Conservation (phyloP, 2,329 filamentous ascomycete genomes). For the Helminthosporium solani region DNA sequence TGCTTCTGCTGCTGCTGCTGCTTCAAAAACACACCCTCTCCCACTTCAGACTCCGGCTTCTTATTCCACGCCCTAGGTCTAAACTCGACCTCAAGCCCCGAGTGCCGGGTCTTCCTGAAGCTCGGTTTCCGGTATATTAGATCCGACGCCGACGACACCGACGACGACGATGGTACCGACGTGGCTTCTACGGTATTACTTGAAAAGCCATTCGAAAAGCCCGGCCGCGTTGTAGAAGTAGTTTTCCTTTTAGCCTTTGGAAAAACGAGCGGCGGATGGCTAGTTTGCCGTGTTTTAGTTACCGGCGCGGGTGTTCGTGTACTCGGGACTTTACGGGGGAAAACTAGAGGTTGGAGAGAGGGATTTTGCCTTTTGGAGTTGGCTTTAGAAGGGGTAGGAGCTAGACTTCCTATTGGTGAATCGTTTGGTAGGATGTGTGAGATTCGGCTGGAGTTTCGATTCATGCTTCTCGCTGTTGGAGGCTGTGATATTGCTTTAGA, state of each 20-base stretch:
- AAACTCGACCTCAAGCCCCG: conserved; percentile 13
- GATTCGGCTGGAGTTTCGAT: too few relatives aligned
- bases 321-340: not conserved
- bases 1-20: too few relatives aligned
- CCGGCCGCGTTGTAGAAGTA: too few relatives aligned
- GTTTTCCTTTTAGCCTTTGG: too few relatives aligned
- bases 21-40: not conserved
- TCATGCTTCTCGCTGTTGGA: too few relatives aligned
- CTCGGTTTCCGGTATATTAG: not conserved
- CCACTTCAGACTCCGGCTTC: conserved; percentile 6
- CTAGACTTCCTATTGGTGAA: too few relatives aligned
- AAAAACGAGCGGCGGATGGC: too few relatives aligned
- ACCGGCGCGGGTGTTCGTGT: not conserved
- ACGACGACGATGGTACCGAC: too few relatives aligned
- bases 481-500: too few relatives aligned
- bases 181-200: too few relatives aligned
- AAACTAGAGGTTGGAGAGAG: not conserved
- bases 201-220: too few relatives aligned
- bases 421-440: too few relatives aligned
- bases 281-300: not conserved
- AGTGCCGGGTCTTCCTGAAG: conserved; percentile 15
- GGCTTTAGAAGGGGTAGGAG: not conserved
- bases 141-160: not conserved
- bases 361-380: not conserved
- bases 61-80: conserved; percentile 17